Conservation (phyloP, 164 flowering plant species). For the Tetracentron sinense region DNA sequence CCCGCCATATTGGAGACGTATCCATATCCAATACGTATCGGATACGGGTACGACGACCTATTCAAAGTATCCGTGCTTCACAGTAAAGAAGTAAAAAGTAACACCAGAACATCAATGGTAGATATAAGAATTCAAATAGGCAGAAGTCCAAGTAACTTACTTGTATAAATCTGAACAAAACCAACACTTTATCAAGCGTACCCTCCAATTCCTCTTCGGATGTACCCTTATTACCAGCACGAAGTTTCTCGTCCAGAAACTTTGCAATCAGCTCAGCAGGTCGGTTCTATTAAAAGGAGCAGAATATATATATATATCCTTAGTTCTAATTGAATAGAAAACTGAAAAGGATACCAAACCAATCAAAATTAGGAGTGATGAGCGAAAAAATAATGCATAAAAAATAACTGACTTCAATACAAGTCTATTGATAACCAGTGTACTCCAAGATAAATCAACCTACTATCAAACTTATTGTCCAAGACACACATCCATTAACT, state of each 20-base stretch:
- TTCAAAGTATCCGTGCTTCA: too few relatives aligned
- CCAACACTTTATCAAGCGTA: conserved; percentile 90
- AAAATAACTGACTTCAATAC: background rate
- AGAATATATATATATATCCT: conserved; percentile 1
- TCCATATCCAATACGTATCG: too few relatives aligned
- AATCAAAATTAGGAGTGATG: background rate
- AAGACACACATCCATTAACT: too few relatives aligned
- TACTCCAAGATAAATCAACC: background rate
- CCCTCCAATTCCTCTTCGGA: conserved; percentile 99
- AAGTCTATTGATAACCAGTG: too few relatives aligned
- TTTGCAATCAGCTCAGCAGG: conserved; percentile 98
- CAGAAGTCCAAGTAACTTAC: conserved; percentile 28
- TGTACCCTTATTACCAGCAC: conserved; percentile 98
- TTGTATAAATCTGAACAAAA: conserved; percentile 95
- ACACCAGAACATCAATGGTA: conserved; percentile 1
- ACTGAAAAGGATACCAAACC: background rate
- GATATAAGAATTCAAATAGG: background rate
- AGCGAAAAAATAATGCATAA: background rate
- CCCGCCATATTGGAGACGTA: too few relatives aligned
- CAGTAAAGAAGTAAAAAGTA: too few relatives aligned
- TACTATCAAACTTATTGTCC: background rate
- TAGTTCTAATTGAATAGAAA: background rate
- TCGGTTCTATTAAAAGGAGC: conserved; percentile 63
- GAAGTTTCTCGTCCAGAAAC: conserved; percentile 97
- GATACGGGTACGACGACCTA: too few relatives aligned